These are phyloP conservation scores for Coccomyxa sp. DNA, from an alignment of 139 green algal species.

Conservation along the genomic window DNA sequence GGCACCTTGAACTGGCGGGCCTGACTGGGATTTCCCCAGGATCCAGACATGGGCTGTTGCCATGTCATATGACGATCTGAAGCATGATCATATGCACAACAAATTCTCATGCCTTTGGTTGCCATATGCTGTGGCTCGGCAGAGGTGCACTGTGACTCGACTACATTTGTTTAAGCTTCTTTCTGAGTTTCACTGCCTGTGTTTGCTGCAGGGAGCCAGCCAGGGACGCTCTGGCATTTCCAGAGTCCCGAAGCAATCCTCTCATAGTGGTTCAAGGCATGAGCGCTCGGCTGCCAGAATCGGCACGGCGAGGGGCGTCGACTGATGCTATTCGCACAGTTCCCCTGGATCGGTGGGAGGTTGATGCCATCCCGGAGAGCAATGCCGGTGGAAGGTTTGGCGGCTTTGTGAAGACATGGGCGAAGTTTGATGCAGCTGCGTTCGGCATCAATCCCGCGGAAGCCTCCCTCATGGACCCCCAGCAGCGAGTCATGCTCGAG, in stretches of 20 bases:
- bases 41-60: no score
- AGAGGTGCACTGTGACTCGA: no score
- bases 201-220: no score
- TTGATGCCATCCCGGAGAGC: constrained; percentile 4
- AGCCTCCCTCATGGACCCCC: constrained; percentile 69
- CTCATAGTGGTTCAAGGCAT: neutral
- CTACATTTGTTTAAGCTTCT: no score
- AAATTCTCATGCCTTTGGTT: no score
- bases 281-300: neutral
- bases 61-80: no score
- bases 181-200: no score
- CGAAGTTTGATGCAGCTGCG: constrained; percentile 42
- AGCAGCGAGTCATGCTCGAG: constrained; percentile 74
- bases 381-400: neutral
- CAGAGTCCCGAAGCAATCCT: neutral
- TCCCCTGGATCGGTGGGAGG: constrained; percentile 51
- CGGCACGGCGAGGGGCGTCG: neutral
- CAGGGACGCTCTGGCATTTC: no score
- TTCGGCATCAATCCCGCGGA: constrained; percentile 60
- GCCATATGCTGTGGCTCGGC: no score
- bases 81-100: no score
- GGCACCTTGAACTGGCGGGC: no score
- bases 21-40: no score
- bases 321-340: neutral
- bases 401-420: constrained; percentile 5